Evolutionary conservation across 345 rosid species (phyloP), one percentile per base, ranked within the genome.

Genomic region (Raphanus sativus): DNA sequence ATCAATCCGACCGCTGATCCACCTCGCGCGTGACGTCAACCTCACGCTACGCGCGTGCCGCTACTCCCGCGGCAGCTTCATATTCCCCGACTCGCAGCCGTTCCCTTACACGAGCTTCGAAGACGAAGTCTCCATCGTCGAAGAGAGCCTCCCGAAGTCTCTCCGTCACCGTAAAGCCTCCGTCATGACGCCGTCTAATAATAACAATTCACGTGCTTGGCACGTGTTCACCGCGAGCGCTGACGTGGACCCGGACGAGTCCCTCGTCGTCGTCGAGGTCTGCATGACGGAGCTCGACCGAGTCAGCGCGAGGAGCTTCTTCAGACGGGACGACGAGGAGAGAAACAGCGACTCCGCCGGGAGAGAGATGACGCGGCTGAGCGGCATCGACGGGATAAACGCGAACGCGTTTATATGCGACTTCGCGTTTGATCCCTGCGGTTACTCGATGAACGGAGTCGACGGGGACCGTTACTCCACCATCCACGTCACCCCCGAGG

Each of bases 281-380:
- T 95, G 98, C 81, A 92, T 95, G 99, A 95, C 99, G 8, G 98
- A 90, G 73, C 96, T 95, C 30, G 96, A 95, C 84, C 86, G 82
- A 6, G 87, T 72, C 13, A 83, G 81, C 10, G 96, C 96, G 1
- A 64, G 75, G 1, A 89, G 87, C 10, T 95, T 95, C 86, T 92
- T 85, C 70, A 82, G 75, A 67, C 77, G 84, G 0, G 76, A 89
- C 0, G 88, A 85, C 0, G 79, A 75, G 25, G 88, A 81, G 6
- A 71, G 81, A 30, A 83, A 75, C 24, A 91, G 93, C 0, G 93
- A 90, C 38, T 50, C 84, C 0, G 86, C 91, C 0, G 97, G 97
- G 0, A 89, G 83, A 33, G 97, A 88, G 68, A 92, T 95, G 97
- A 95, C 99, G 0, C 82, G 84, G 54, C 74, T 87, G 45, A 92